Conservation (phyloP, 495 filamentous ascomycete genomes). For the Clohesyomyces aquaticus region DNA sequence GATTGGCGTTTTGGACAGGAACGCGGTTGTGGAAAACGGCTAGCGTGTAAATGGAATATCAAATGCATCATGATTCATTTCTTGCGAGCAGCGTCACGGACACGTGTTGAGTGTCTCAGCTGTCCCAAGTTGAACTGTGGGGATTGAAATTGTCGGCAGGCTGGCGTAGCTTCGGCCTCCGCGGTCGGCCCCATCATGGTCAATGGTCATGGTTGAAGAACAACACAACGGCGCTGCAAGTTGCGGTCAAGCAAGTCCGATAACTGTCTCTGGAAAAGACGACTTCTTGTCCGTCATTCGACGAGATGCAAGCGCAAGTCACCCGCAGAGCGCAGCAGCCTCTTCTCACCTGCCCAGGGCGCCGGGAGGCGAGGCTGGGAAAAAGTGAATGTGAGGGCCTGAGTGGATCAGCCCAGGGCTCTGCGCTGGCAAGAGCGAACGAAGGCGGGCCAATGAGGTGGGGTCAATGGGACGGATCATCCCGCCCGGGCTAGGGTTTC, state of each 20-base stretch:
- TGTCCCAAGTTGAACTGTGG: no score
- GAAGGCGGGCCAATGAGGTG: background rate
- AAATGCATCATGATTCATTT: background rate
- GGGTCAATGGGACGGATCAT: background rate
- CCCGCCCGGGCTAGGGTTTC: no score
- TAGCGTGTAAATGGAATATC: background rate
- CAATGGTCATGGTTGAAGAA: no score
- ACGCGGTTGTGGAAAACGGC: background rate
- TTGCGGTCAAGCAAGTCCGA: background rate
- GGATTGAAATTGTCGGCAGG: no score
- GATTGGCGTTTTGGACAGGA: conserved; percentile 3
- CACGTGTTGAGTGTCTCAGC: no score
- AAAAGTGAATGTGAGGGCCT: background rate
- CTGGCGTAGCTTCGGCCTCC: no score
- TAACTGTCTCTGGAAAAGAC: background rate
- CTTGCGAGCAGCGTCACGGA: no score
- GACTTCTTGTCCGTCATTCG: conserved; percentile 4
- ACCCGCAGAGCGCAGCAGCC: conserved; percentile 5
- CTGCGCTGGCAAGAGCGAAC: background rate
- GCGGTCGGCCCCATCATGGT: no score
- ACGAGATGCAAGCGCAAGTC: background rate
- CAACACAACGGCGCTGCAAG: no score
- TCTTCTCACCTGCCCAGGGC: background rate
- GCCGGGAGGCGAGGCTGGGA: background rate
- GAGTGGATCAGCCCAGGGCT: background rate